Conservation (phyloP, 345 rosid species). For the Cardiospermum halicacabum region DNA sequence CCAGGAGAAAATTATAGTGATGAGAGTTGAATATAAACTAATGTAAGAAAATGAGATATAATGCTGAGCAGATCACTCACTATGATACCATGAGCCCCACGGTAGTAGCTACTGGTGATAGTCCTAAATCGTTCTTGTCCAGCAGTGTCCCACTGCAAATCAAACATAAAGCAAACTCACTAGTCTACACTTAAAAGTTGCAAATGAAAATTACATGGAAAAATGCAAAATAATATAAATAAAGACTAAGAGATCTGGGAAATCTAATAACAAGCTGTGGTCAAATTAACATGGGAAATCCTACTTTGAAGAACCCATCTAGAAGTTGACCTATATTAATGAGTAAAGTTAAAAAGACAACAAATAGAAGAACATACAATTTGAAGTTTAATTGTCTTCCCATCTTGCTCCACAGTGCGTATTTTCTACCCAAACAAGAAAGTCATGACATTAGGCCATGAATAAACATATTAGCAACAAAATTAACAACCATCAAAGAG, state of each 20-base stretch:
- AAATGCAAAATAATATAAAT: not conserved
- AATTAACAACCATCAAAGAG: not conserved
- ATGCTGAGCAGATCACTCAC: constrained; percentile 38
- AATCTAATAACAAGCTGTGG: too few relatives aligned
- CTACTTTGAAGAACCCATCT: not conserved
- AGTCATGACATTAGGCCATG: constrained; percentile 6
- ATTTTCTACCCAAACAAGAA: constrained; percentile 55
- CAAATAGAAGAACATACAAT: constrained; percentile 31
- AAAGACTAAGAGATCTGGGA: not conserved
- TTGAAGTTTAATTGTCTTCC: constrained; percentile 77
- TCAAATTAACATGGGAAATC: not conserved
- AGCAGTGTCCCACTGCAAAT: constrained; percentile 91
- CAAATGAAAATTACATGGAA: not conserved
- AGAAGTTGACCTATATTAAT: not conserved
- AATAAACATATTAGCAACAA: not conserved
- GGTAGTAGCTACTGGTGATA: constrained; percentile 93
- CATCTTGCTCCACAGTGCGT: constrained; percentile 89
- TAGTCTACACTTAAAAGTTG: not conserved
- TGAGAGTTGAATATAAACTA: not conserved
- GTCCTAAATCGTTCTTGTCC: constrained; percentile 97
- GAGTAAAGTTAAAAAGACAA: not conserved
- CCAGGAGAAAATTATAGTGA: constrained; percentile 2
- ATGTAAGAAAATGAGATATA: not conserved
- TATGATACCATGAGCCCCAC: constrained; percentile 96
- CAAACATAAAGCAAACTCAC: constrained; percentile 12